These are phyloP conservation scores for Cutaneotrichosporon sp. DNA, from an alignment of 1,284 basidiomycete species.

Conservation along the genomic window DNA sequence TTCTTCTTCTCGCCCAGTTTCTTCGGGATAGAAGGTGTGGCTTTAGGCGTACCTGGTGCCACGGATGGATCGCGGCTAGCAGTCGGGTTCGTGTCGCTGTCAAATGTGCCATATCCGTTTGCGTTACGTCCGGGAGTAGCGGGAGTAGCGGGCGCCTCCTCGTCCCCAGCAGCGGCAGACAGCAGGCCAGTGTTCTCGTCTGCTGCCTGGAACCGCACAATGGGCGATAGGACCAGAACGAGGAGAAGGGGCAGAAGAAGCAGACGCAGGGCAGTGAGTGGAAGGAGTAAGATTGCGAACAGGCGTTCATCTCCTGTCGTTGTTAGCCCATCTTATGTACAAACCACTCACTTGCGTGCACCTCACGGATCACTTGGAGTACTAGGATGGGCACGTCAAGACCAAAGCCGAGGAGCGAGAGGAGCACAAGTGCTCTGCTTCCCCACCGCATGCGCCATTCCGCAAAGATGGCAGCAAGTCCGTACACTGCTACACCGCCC, in stretches of 20 bases:
- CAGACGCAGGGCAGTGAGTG: slow-evolving; percentile 29
- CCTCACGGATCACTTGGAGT: slow-evolving; percentile 27
- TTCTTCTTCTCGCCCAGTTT: slow-evolving; percentile 35
- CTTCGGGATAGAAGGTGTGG: slow-evolving; percentile 31
- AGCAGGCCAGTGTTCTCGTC: slow-evolving; percentile 36
- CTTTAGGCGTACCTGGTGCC: neutral
- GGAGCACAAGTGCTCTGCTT: slow-evolving; percentile 24
- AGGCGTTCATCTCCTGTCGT: slow-evolving; percentile 22
- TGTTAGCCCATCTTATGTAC: no score
- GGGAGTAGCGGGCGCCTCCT: neutral
- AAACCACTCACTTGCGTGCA: slow-evolving; percentile 32
- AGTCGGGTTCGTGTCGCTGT: slow-evolving; percentile 7
- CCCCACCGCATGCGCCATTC: slow-evolving; percentile 38
- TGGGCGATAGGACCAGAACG: slow-evolving; percentile 28
- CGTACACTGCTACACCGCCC: slow-evolving; percentile 34
- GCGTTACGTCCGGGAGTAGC: neutral
- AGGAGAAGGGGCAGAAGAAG: slow-evolving; percentile 35
- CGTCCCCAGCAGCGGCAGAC: neutral
- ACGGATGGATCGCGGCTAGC: slow-evolving; percentile 8
- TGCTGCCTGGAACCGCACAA: slow-evolving; percentile 34
- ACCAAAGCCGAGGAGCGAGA: slow-evolving; percentile 28
- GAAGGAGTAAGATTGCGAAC: slow-evolving; percentile 34
- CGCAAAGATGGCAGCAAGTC: slow-evolving; percentile 27
- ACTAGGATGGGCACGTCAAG: slow-evolving; percentile 39
- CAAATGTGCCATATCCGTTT: slow-evolving; percentile 33